phyloP scores from a whole-genome alignment of 139 green algal genomes.

The Chlorella sp. region DNA sequence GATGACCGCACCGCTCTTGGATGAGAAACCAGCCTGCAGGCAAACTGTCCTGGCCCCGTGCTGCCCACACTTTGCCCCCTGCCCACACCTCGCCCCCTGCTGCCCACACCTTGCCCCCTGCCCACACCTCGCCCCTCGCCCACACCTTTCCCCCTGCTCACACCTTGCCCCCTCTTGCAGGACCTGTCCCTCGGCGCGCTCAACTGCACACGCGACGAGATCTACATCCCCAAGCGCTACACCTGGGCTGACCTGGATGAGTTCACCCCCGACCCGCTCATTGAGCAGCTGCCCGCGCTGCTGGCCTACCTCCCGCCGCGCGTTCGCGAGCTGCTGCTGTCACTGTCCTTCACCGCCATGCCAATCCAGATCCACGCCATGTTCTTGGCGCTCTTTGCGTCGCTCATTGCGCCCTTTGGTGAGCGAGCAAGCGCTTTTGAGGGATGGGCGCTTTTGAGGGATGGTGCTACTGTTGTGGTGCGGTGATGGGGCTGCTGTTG shows the following conservation, averaged over 20 bases:
- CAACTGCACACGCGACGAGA: slow-evolving; percentile 35
- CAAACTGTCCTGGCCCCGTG: too few species aligned
- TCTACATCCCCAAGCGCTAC: slow-evolving; percentile 54
- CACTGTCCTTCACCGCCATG: slow-evolving; percentile 11
- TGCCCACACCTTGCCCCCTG: too few species aligned
- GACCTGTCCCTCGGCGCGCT: slow-evolving; percentile 43
- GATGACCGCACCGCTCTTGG: too few species aligned
- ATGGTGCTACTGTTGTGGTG: too few species aligned
- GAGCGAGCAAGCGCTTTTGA: too few species aligned
- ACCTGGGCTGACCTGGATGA: slow-evolving; percentile 29
- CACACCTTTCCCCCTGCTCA: background rate
- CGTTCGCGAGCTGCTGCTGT: background rate
- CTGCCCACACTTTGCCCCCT: too few species aligned
- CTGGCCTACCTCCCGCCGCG: slow-evolving; percentile 18
- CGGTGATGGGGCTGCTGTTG: too few species aligned
- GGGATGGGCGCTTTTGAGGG: too few species aligned
- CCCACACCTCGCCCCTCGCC: too few species aligned
- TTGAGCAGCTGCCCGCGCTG: background rate
- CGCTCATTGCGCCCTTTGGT: slow-evolving; percentile 93
- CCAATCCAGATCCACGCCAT: slow-evolving; percentile 68
- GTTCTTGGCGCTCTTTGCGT: slow-evolving; percentile 86
- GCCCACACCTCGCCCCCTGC: too few species aligned
- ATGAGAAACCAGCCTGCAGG: too few species aligned
- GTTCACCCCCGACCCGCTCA: slow-evolving; percentile 1
- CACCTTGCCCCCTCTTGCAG: slow-evolving; percentile 9